These are phyloP conservation scores for Tuber umbilicatum DNA, from an alignment of 495 filamentous ascomycete genomes.

Conservation along the genomic window DNA sequence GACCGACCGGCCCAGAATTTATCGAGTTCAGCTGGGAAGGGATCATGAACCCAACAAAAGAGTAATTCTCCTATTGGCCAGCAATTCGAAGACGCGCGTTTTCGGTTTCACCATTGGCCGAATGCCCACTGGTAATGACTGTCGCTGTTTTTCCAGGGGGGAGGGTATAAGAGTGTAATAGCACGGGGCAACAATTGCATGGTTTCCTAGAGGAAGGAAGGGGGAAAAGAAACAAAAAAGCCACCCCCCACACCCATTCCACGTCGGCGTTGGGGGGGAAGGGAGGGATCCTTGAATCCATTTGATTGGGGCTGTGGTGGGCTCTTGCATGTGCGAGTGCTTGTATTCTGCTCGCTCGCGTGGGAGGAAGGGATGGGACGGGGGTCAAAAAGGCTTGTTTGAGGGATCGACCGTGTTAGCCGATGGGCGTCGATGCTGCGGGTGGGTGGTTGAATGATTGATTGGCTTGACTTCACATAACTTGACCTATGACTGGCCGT, in stretches of 20 bases:
- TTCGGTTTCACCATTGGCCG: neutral
- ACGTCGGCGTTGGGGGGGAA: neutral
- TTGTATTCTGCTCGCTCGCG: neutral
- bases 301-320: neutral
- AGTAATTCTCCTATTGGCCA: neutral
- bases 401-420: neutral
- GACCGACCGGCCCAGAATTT: neutral
- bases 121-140: neutral
- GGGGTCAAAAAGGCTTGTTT: conserved; percentile 4
- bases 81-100: neutral
- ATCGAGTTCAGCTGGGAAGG: conserved; percentile 1
- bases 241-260: neutral
- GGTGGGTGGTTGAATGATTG: neutral
- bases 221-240: neutral
- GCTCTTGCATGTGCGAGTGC: neutral
- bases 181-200: neutral
- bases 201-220: neutral
- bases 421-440: neutral
- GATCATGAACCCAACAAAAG: neutral
- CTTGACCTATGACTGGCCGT: no score
- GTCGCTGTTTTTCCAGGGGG: neutral
- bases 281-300: neutral
- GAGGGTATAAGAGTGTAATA: neutral
- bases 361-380: neutral
- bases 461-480: neutral